These are phyloP conservation scores for Toxoplasma gondii DNA, from an alignment of 169 alveolate genomes.

Conservation along the genomic window DNA sequence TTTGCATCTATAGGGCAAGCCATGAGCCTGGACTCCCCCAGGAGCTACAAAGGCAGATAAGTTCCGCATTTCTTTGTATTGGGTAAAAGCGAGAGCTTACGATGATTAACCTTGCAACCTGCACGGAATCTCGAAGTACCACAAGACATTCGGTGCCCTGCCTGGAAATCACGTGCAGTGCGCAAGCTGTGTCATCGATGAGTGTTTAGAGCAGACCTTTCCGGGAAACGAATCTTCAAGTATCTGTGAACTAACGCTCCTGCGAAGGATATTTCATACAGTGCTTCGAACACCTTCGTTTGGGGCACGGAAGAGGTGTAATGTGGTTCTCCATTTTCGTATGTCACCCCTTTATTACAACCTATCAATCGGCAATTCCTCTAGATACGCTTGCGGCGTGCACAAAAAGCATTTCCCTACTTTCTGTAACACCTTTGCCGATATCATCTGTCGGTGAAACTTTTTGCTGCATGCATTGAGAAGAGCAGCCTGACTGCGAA, in stretches of 20 bases:
- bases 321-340: not conserved
- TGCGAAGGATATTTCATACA: not conserved
- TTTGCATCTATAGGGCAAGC: not conserved
- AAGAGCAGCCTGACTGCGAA: not conserved
- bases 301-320: not conserved
- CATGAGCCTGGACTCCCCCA: slow-evolving; percentile 1
- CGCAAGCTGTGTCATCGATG: not conserved
- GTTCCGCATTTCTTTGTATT: not conserved
- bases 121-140: not conserved
- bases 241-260: not conserved
- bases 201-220: not conserved
- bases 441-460: not conserved
- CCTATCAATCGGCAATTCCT: not conserved
- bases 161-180: not conserved
- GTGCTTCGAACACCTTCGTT: not conserved
- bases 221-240: not conserved
- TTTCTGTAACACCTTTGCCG: not conserved
- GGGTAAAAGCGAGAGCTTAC: not conserved
- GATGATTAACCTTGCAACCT: not conserved
- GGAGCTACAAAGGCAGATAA: not conserved
- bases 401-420: not conserved
- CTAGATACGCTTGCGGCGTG: not conserved
- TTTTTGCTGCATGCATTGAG: not conserved
- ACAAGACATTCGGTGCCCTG: not conserved
- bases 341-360: not conserved